Base-by-base conservation (phyloP, 495 filamentous ascomycete genomes). In the Penicillium taxi region DNA sequence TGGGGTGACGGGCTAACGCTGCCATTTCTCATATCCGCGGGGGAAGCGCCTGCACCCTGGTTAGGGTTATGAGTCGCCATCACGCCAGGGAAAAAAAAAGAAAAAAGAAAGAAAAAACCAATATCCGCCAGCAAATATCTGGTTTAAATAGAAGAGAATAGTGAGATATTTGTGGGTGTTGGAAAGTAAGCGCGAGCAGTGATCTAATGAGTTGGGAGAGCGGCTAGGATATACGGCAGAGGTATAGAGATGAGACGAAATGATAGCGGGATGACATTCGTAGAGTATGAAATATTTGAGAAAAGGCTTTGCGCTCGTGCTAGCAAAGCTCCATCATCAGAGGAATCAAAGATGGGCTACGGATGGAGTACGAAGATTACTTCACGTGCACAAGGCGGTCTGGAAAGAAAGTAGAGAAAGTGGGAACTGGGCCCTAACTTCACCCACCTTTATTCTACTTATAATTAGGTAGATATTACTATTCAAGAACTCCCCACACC, bases 1-100 rank as follows among this genome's bases (percentile, higher is more conserved):
- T 63, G 62, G 27, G 55, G 43, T 28, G 60, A 63, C 9, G 66
- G 63, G 56, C 66, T 70, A 44, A 60, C 52, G 36, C 63, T 63
- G 42, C 63, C 63, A 50, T 50, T 59, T 39, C 63, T 53, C 30
- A 53, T 37, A 30, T 43, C 43, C 4, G 26, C 52, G 16, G 57
- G 44, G 31, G 55, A 52, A 32, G 53, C 41, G 26, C 54, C 55
- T 32, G 53, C 38, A 35, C 59, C 50, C 14, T 45, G 58, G 47
- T 36, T 38, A 29, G 47, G 53, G 22, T 64, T 56, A 40, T 65
- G 61, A 21, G 62, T 60, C 40, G 56, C 55, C 64, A 68, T 68
- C 20, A 37, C 41, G 49, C 32, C n/a, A 5, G n/a, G 13, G 17
- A 1, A 8, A 26, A 30, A n/a, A n/a, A n/a, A n/a, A n/a, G n/a